These are phyloP conservation scores for Leucogyrophana mollusca DNA, from an alignment of 768 basidiomycete species.

Conservation along the genomic window DNA sequence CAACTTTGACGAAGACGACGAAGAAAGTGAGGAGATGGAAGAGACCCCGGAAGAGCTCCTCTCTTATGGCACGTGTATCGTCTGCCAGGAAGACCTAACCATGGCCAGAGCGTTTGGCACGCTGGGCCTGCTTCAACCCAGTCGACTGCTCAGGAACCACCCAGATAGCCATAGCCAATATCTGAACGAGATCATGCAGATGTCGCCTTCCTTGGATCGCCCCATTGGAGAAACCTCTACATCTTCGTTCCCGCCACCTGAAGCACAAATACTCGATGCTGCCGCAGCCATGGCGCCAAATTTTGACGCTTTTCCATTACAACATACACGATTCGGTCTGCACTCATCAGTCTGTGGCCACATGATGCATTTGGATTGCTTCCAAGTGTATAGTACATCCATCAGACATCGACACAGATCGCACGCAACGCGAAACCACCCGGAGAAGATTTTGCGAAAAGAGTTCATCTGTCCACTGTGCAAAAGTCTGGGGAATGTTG, in stretches of 20 bases:
- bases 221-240: slow-evolving; percentile 22
- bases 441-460: slow-evolving; percentile 88
- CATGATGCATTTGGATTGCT: slow-evolving; percentile 96
- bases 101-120: slow-evolving; percentile 74
- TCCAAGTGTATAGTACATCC: slow-evolving; percentile 84
- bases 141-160: slow-evolving; percentile 76
- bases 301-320: slow-evolving; percentile 73
- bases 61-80: slow-evolving; percentile 92
- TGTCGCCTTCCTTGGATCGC: slow-evolving; percentile 68
- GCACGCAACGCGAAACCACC: slow-evolving; percentile 90
- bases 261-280: slow-evolving; percentile 21
- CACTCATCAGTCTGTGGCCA: slow-evolving; percentile 90
- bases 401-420: slow-evolving; percentile 84
- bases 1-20: slow-evolving; percentile 75
- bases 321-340: slow-evolving; percentile 80
- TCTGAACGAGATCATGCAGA: slow-evolving; percentile 71
- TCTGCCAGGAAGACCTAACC: slow-evolving; percentile 94
- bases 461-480: slow-evolving; percentile 97
- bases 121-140: slow-evolving; percentile 86
- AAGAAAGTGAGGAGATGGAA: slow-evolving; percentile 49
- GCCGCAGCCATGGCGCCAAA: slow-evolving; percentile 47
- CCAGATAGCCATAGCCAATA: slow-evolving; percentile 60
- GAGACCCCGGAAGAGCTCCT: slow-evolving; percentile 44
- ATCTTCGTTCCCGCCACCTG: slow-evolving; percentile 33
- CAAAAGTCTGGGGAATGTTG: slow-evolving; percentile 93